Evolutionary conservation across 2,329 filamentous ascomycete species (phyloP).

Genomic region (Bimuria novae-zelandiae): DNA sequence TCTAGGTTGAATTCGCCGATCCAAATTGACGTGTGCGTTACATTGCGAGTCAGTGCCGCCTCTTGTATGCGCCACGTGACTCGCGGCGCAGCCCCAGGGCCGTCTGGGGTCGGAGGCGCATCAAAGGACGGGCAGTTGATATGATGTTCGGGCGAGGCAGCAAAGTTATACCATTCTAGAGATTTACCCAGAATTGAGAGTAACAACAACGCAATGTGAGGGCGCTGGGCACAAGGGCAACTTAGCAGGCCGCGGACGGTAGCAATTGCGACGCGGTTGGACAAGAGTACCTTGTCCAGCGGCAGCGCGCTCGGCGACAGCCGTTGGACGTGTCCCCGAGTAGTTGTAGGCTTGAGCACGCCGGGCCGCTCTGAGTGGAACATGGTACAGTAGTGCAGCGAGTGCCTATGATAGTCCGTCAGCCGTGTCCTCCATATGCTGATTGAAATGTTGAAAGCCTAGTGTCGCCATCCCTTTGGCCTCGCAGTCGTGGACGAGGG

Average conservation of each 20-base stretch:
- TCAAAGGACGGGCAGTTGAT: too few relatives aligned
- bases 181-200: slow-evolving; percentile 4
- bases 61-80: too few relatives aligned
- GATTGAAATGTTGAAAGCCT: too few relatives aligned
- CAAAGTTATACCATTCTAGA: slow-evolving; percentile 2
- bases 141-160: too few relatives aligned
- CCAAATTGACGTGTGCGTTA: background rate
- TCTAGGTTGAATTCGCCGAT: slow-evolving; percentile 4
- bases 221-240: slow-evolving; percentile 7
- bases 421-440: too few relatives aligned
- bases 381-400: background rate
- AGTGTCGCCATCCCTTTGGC: slow-evolving; percentile 1
- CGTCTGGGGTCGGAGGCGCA: too few relatives aligned
- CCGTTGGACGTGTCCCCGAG: background rate
- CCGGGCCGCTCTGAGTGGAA: background rate
- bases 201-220: slow-evolving; percentile 1
- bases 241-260: background rate
- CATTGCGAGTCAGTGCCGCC: too few relatives aligned
- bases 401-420: too few relatives aligned
- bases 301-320: background rate
- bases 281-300: background rate
- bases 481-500: slow-evolving; percentile 4
- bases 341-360: background rate
- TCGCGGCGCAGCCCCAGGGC: too few relatives aligned
- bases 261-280: background rate